These are phyloP conservation scores for Lachancea quebecensis DNA, from an alignment of 805 yeast genomes.

Conservation along the genomic window DNA sequence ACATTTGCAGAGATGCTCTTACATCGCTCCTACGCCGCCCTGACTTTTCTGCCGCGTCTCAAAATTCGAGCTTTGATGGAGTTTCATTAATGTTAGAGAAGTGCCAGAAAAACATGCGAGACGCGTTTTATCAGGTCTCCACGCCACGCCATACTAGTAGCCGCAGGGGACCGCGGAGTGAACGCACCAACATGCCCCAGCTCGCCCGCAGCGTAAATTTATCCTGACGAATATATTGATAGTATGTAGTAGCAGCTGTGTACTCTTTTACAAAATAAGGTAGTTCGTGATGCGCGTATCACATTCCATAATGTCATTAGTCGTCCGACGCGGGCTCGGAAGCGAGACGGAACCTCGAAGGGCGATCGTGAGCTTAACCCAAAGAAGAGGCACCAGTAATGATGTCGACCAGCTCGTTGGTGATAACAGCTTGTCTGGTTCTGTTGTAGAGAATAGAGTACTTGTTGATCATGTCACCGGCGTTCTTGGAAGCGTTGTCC, in stretches of 20 bases:
- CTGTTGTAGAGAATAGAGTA: constrained; percentile 98
- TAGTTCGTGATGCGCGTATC: neutral
- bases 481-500: constrained; percentile 99
- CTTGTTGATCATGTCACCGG: constrained; percentile 96
- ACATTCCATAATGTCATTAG: constrained; percentile 7
- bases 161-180: too few relatives aligned
- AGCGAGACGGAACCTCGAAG: neutral
- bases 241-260: constrained; percentile 3
- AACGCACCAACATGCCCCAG: too few relatives aligned
- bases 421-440: constrained; percentile 98
- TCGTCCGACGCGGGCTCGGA: neutral
- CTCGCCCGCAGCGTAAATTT: neutral
- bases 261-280: neutral
- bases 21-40: too few relatives aligned
- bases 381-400: constrained; percentile 99
- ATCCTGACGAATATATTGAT: constrained; percentile 3
- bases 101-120: too few relatives aligned
- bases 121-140: too few relatives aligned
- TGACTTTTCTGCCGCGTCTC: too few relatives aligned
- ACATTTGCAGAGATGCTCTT: too few relatives aligned
- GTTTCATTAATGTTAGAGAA: too few relatives aligned
- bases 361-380: constrained; percentile 45
- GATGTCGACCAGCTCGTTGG: constrained; percentile 98
- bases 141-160: too few relatives aligned
- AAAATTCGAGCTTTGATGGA: too few relatives aligned